These are phyloP conservation scores for Carex pumila DNA, from an alignment of 176 grass and related monocot genomes.

Conservation along the genomic window DNA sequence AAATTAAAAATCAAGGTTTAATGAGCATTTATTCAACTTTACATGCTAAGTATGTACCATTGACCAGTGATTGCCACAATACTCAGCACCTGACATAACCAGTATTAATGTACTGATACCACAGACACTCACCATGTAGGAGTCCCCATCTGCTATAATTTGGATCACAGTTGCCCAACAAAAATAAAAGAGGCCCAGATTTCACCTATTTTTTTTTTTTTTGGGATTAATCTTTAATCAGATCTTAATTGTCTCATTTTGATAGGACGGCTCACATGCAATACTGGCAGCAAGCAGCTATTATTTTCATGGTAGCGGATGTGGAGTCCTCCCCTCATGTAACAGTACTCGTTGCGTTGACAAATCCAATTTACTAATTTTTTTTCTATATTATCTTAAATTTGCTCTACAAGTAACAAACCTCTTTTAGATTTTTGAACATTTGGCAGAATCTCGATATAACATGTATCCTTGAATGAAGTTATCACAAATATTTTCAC, in stretches of 20 bases:
- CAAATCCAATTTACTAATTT: not conserved
- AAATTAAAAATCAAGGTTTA: not conserved
- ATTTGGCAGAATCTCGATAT: conserved; percentile 60
- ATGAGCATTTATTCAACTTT: not conserved
- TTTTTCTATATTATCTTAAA: not conserved
- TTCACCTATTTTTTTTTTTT: not conserved
- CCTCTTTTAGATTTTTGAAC: conserved; percentile 58
- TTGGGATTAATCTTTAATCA: not conserved
- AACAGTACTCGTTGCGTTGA: not conserved
- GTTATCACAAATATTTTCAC: conserved; percentile 82
- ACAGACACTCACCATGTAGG: not conserved
- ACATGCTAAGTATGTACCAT: not conserved
- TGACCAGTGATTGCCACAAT: not conserved
- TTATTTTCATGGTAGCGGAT: not conserved
- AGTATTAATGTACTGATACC: not conserved
- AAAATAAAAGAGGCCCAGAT: not conserved
- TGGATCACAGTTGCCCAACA: not conserved
- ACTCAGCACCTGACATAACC: not conserved
- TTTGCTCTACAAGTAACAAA: conserved; percentile 9
- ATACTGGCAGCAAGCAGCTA: not conserved
- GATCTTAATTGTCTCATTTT: not conserved
- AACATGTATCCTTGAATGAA: conserved; percentile 73
- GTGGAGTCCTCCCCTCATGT: not conserved
- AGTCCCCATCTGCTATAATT: not conserved
- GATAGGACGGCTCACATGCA: not conserved